Evolutionary conservation across 2,329 filamentous ascomycete species (phyloP), one percentile per base, ranked within the genome.

Genomic region (Colletotrichum caudatum): DNA sequence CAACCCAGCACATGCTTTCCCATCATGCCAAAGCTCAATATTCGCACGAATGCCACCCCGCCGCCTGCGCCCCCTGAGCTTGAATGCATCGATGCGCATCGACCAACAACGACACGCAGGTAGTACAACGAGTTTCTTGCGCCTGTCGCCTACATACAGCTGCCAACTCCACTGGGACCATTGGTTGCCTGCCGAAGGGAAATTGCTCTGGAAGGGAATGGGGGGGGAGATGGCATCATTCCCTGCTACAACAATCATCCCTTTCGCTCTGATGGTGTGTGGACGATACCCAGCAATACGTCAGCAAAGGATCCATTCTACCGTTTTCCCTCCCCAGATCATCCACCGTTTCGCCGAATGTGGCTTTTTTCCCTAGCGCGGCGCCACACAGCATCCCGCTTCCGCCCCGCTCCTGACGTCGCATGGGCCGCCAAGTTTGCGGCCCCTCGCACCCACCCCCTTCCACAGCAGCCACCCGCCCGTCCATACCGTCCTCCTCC

Each of bases 311-410:
- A 59, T n/a, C 46, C 35, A 59, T 23, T 37, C 39, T 29, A 69
- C 65, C 69, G 69, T 71, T 71, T 69, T 51, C 12, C 12, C 12
- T 44, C 16, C n/a, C 26, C 29, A 63, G 59, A 69, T 71, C 69
- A 64, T 16, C 65, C 44, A 33, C 69, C 65, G 69, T 71, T 69
- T 69, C 53, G 44, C 39, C 58, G 23, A 48, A 69, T 60, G 65
- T 64, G 64, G 69, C 59, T 68, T n/a, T 50, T 16, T 48, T 23
- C 39, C 39, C 46, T 64, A 50, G 69, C 69, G 69, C 59, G 29
- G 69, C 58, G 69, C 69, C 65, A 64, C 62, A 66, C 60, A n/a
- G 37, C 39, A 69, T 51, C 65, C 65, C 59, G 50, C 65, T n/a
- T 11, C 12, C 29, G n/a, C 50, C 48, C 69, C 69, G 59, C 69